Conservation (phyloP, 2,329 filamentous ascomycete genomes). For the Aspergillus candidus region DNA sequence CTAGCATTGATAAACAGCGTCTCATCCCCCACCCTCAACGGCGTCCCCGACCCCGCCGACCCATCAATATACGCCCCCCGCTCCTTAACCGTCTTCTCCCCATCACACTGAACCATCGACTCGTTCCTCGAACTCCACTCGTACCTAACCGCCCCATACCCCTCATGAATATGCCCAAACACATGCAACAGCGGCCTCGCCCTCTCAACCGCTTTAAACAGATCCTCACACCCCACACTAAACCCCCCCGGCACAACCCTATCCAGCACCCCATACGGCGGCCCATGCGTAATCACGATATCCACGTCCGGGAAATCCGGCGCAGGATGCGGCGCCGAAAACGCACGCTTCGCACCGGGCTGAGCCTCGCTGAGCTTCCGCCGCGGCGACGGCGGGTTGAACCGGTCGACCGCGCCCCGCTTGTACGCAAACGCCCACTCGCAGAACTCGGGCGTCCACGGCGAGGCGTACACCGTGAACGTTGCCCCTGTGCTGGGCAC, state of each 20-base stretch:
- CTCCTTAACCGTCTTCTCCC: slow-evolving; percentile 25
- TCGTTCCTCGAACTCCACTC: slow-evolving; percentile 16
- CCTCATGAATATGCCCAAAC: slow-evolving; percentile 60
- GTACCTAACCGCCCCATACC: slow-evolving; percentile 41
- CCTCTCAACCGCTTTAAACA: slow-evolving; percentile 47
- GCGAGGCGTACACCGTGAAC: slow-evolving; percentile 48
- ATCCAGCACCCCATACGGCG: slow-evolving; percentile 49
- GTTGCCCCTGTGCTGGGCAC: slow-evolving; percentile 41
- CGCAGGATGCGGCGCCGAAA: slow-evolving; percentile 32
- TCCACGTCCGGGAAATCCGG: slow-evolving; percentile 45
- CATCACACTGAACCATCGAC: slow-evolving; percentile 17
- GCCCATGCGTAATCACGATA: slow-evolving; percentile 57
- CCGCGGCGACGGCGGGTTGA: slow-evolving; percentile 35
- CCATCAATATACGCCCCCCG: slow-evolving; percentile 31
- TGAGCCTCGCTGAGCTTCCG: not conserved
- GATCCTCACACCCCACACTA: slow-evolving; percentile 50
- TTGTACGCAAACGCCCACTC: slow-evolving; percentile 53
- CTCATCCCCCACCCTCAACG: slow-evolving; percentile 43
- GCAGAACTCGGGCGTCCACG: slow-evolving; percentile 52
- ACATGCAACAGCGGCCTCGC: slow-evolving; percentile 52
- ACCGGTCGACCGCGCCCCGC: slow-evolving; percentile 44
- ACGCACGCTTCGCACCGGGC: not conserved
- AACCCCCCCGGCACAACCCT: slow-evolving; percentile 17
- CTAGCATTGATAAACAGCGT: slow-evolving; percentile 55
- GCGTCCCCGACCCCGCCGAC: slow-evolving; percentile 20